Evolutionary conservation across 148 eudicot species (phyloP).

Genomic region (Silene conica): DNA sequence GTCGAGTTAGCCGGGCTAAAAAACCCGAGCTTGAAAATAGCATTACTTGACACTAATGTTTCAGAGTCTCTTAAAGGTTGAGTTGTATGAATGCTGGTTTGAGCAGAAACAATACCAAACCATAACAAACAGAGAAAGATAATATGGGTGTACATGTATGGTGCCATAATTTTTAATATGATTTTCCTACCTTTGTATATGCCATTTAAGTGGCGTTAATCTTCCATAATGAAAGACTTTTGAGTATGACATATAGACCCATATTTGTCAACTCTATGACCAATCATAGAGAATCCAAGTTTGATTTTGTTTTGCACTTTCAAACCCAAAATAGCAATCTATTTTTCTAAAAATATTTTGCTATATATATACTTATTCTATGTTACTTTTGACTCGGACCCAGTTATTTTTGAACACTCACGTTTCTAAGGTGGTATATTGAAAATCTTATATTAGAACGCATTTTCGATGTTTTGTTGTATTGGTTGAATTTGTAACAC

Average conservation of each 20-base stretch:
- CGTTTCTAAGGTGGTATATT: background rate
- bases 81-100: background rate
- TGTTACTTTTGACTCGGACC: too few relatives aligned
- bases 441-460: background rate
- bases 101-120: constrained; percentile 2
- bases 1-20: constrained; percentile 32
- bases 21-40: constrained; percentile 35
- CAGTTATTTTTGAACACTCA: background rate
- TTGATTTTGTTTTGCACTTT: background rate
- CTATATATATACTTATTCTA: too few relatives aligned
- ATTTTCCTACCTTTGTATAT: background rate
- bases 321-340: background rate
- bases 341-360: too few relatives aligned
- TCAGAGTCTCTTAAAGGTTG: constrained; percentile 19
- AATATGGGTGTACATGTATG: background rate
- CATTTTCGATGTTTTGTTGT: background rate
- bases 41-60: constrained; percentile 23
- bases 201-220: background rate
- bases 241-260: background rate
- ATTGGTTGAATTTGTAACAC: background rate
- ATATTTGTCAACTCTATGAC: background rate
- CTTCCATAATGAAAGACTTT: background rate
- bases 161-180: background rate
- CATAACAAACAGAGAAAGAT: constrained; percentile 13
- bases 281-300: background rate